Base-by-base conservation (phyloP, 139 green algal species). In the Edaphochlamys debaryana region DNA sequence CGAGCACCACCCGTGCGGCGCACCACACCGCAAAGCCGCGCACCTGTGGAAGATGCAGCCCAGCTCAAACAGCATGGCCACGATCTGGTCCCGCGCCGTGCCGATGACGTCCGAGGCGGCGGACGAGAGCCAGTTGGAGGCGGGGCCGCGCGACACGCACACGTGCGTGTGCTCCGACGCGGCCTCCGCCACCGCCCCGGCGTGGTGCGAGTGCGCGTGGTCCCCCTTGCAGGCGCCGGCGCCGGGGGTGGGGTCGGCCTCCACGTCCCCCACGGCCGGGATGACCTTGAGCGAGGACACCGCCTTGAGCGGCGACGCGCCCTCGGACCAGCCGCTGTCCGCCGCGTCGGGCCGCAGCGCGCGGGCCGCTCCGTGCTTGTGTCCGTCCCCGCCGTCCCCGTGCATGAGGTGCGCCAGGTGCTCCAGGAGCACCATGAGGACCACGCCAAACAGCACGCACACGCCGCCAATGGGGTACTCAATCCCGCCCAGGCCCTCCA, bases 351-450 rank as follows among this genome's bases (percentile, higher is more conserved):
- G n/a, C n/a, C n/a, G n/a, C n/a, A n/a, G n/a, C n/a, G n/a, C n/a
- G n/a, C n/a, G n/a, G n/a, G n/a, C n/a, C n/a, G n/a, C n/a, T n/a
- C n/a, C n/a, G n/a, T n/a, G n/a, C n/a, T n/a, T n/a, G n/a, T n/a
- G n/a, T n/a, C n/a, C n/a, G 45, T 13, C 45, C 11, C 13, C 11
- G 45, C 45, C 45, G 13, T 54, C 27, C 3, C 40, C 68, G 45
- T 63, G 45, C 30, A 77, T 41, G 45, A 77, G 41, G 69, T 77
- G 69, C n/a, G 69, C 69, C 45, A 63, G 19, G 45, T 77, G 69
- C 69, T 77, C 69, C 42, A 77, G 69, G 9, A 62, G 17, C 42
- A 77, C n/a, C 69, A 77, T 77, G 19, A 77, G 69, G 45, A 42
- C 69, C 42, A 42, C 45, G 30, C 69, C 69, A 23, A 62, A 62